phyloP scores from a whole-genome alignment of 2,329 filamentous ascomycete genomes.

The Alternaria longipes region DNA sequence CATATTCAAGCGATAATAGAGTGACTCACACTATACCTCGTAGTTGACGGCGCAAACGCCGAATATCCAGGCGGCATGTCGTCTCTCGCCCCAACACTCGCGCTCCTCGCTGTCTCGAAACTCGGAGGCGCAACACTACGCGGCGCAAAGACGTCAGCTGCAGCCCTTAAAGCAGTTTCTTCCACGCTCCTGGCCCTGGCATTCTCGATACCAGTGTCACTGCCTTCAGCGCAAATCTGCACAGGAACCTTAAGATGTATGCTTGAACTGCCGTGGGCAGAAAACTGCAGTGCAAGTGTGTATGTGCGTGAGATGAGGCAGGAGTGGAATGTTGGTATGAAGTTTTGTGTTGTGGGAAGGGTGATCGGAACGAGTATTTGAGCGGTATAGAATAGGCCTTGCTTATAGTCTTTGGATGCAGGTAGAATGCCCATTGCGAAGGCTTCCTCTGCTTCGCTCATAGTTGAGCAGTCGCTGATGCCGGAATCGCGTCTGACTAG shows the following conservation, averaged over 20 bases:
- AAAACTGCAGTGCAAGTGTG: slow-evolving; percentile 66
- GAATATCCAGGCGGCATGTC: slow-evolving; percentile 45
- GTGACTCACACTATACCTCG: slow-evolving; percentile 16
- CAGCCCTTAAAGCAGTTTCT: slow-evolving; percentile 33
- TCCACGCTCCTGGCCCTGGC: slow-evolving; percentile 44
- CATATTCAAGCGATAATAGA: slow-evolving; percentile 1
- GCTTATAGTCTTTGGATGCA: slow-evolving; percentile 55
- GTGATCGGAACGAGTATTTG: slow-evolving; percentile 70
- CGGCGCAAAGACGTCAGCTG: slow-evolving; percentile 47
- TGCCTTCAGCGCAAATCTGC: slow-evolving; percentile 55
- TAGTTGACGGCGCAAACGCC: slow-evolving; percentile 26
- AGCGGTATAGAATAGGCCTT: slow-evolving; percentile 66
- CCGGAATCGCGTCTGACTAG: slow-evolving; percentile 54
- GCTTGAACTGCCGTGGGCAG: slow-evolving; percentile 52
- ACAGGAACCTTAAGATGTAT: slow-evolving; percentile 57
- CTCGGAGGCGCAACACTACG: slow-evolving; percentile 47
- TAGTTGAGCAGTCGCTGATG: slow-evolving; percentile 47
- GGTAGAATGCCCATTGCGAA: slow-evolving; percentile 45
- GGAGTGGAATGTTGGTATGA: slow-evolving; percentile 74
- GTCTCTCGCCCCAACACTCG: slow-evolving; percentile 20
- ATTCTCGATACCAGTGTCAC: slow-evolving; percentile 45
- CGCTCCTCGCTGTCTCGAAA: slow-evolving; percentile 15
- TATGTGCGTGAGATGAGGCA: slow-evolving; percentile 74
- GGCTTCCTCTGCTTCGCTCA: slow-evolving; percentile 20
- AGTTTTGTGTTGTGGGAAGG: slow-evolving; percentile 67